Base-by-base conservation (phyloP, 768 basidiomycete species). In the Polyporus arcularius region DNA sequence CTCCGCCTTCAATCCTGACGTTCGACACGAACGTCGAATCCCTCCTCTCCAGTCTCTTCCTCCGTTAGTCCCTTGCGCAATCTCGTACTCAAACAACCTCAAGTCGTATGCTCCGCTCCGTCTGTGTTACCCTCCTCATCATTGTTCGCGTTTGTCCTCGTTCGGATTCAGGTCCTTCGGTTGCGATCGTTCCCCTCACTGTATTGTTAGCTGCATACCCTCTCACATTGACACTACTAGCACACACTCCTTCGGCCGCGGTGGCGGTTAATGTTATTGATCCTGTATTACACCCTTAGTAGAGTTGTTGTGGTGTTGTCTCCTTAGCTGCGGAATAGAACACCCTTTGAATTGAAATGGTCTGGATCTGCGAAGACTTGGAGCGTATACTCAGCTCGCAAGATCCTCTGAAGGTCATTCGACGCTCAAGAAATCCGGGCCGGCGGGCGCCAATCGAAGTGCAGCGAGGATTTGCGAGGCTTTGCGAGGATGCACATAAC, bases 201-300 rank as follows among this genome's bases (percentile, higher is more conserved):
- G 62, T 58, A 63, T 58, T 63, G 39, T 28, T 58, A 60, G 58
- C 58, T 26, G 16, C 43, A 48, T 48, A 48, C 46, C 46, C 41
- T 42, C 15, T n/a, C 39, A 45, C 58, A 60, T 59, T 35, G 56
- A 55, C 57, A 55, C 14, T 52, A 52, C 49, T 51, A 51, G 14
- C 35, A 18, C 52, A 53, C 52, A 41, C 39, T 53, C 52, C 52
- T 53, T 53, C 52, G 52, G n/a, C 52, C 52, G 52, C 39, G 21
- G 38, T 8, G 52, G n/a, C 52, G 52, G 52, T 53, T 53, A 53
- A 53, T 53, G 10, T 26, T 53, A 41, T 41, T 41, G 39, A 53
- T 53, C 21, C 21, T 53, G 52, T 53, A 53, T 53, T 15, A 18
- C 26, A 53, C 52, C 38, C 9, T 53, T 39, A 26, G 21, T 39